Percentiles rank a stretch among this genome's conserved stretches.
phyloP scores from a whole-genome alignment of 2,329 filamentous ascomycete genomes.

The Coniochaeta ligniaria region DNA sequence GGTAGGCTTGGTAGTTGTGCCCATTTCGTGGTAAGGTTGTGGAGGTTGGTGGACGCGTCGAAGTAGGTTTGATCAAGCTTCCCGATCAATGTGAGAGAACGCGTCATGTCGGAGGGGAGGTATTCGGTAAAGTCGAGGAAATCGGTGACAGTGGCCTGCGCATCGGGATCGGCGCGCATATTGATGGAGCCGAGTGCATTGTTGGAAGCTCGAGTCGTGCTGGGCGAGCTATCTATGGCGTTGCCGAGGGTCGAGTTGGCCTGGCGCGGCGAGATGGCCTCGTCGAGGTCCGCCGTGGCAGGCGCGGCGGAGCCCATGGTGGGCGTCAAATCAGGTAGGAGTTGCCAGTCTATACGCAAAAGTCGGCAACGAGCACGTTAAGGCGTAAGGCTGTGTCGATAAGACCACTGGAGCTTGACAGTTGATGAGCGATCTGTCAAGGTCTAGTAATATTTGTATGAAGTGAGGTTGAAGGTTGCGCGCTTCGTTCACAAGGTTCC shows the following conservation, averaged over 20 bases:
- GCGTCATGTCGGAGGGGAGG: constrained; percentile 58
- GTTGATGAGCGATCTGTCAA: too few species aligned
- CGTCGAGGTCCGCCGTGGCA: constrained; percentile 15
- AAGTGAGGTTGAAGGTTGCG: neutral
- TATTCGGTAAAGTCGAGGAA: constrained; percentile 66
- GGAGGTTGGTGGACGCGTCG: constrained; percentile 45
- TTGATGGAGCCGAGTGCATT: constrained; percentile 36
- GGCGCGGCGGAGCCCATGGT: neutral
- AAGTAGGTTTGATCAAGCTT: constrained; percentile 54
- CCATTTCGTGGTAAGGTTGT: constrained; percentile 52
- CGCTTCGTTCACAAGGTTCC: neutral
- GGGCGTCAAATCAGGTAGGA: neutral
- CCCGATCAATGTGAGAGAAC: constrained; percentile 58
- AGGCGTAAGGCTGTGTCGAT: neutral
- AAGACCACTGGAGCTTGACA: neutral
- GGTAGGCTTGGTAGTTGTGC: constrained; percentile 44
- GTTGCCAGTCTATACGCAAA: neutral
- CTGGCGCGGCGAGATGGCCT: constrained; percentile 27
- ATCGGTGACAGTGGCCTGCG: constrained; percentile 62
- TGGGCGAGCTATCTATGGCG: constrained; percentile 14
- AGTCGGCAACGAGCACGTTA: neutral
- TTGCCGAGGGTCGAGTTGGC: neutral
- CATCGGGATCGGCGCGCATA: constrained; percentile 56
- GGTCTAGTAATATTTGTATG: neutral
- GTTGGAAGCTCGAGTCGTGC: constrained; percentile 21